A percentile compares a stretch with the other conserved stretches of the same genome.
Evolutionary conservation across 495 filamentous ascomycete genomes (phyloP).

Genomic region (Aspergillus bridgeri): DNA sequence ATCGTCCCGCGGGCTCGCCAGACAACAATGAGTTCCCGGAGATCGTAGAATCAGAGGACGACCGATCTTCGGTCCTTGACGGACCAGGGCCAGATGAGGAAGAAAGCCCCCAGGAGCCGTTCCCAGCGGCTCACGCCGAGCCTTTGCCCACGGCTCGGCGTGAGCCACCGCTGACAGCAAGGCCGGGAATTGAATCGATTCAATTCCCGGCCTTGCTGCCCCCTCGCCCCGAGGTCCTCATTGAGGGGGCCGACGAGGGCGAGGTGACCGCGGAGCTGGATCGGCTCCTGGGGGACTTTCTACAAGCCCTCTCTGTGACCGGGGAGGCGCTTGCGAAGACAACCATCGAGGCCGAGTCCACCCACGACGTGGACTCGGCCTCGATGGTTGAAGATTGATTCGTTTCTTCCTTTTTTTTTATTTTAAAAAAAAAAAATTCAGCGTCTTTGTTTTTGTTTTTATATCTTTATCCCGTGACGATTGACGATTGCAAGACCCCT

Average conservation of each 20-base stretch:
- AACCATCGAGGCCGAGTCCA: slow-evolving; percentile 4
- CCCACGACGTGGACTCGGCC: slow-evolving; percentile 7
- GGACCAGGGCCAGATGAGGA: slow-evolving; percentile 44
- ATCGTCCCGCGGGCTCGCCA: slow-evolving; percentile 32
- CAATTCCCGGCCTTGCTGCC: slow-evolving; percentile 34
- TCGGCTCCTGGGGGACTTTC: slow-evolving; percentile 37
- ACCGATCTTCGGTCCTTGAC: slow-evolving; percentile 28
- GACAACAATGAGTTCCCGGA: slow-evolving; percentile 26
- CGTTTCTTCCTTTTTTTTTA: neutral
- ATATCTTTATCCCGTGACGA: neutral
- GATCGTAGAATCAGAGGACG: slow-evolving; percentile 21
- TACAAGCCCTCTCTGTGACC: slow-evolving; percentile 35
- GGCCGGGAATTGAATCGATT: slow-evolving; percentile 16
- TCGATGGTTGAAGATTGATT: slow-evolving; percentile 12
- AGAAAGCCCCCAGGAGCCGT: slow-evolving; percentile 24
- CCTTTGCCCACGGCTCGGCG: slow-evolving; percentile 25
- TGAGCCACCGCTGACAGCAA: slow-evolving; percentile 5
- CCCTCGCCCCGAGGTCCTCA: slow-evolving; percentile 33
- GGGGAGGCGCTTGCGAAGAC: slow-evolving; percentile 30
- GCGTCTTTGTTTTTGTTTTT: neutral
- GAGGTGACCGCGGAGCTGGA: slow-evolving; percentile 36
- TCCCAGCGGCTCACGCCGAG: slow-evolving; percentile 23
- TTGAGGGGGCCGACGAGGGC: slow-evolving; percentile 31
- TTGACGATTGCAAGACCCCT: neutral
- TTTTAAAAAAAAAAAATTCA: too few relatives aligned